Percentiles rank a stretch among this genome's conserved stretches.
phyloP scores from a whole-genome alignment of 345 rosid species.

The Luvunga scandens region DNA sequence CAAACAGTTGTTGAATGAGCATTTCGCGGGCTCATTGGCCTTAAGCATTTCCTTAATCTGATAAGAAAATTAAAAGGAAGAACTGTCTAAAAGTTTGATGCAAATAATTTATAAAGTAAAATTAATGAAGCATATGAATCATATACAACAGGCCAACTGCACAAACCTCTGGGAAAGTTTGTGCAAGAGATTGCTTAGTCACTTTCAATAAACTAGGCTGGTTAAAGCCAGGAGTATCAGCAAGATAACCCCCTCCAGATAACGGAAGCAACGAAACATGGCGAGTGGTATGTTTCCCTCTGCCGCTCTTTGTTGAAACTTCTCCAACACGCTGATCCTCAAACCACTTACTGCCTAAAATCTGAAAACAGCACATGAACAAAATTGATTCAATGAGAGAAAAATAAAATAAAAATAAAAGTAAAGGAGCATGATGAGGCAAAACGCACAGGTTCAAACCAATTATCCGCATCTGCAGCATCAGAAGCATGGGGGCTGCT shows the following conservation, averaged over 20 bases:
- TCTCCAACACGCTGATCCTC: slow-evolving; percentile 82
- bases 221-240: slow-evolving; percentile 97
- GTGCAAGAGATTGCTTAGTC: slow-evolving; percentile 80
- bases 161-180: slow-evolving; percentile 85
- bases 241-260: slow-evolving; percentile 75
- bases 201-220: slow-evolving; percentile 91
- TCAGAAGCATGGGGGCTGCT: slow-evolving; percentile 33
- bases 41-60: slow-evolving; percentile 52
- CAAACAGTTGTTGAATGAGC: slow-evolving; percentile 79
- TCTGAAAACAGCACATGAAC: slow-evolving; percentile 29
- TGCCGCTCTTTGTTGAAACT: slow-evolving; percentile 79
- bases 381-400: background rate
- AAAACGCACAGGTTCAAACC: slow-evolving; percentile 72
- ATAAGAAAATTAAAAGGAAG: background rate
- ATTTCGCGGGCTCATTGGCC: slow-evolving; percentile 44
- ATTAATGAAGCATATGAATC: slow-evolving; percentile 2
- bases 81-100: background rate
- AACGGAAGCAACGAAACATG: slow-evolving; percentile 80
- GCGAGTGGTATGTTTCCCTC: slow-evolving; percentile 90
- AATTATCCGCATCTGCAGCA: slow-evolving; percentile 45
- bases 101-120: background rate
- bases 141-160: background rate
- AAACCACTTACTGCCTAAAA: slow-evolving; percentile 71
- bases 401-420: background rate
- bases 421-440: slow-evolving; percentile 1